Percentiles rank a stretch among this genome's conserved stretches.
Conservation (phyloP, 345 rosid species). For the Salix suchowensis region DNA sequence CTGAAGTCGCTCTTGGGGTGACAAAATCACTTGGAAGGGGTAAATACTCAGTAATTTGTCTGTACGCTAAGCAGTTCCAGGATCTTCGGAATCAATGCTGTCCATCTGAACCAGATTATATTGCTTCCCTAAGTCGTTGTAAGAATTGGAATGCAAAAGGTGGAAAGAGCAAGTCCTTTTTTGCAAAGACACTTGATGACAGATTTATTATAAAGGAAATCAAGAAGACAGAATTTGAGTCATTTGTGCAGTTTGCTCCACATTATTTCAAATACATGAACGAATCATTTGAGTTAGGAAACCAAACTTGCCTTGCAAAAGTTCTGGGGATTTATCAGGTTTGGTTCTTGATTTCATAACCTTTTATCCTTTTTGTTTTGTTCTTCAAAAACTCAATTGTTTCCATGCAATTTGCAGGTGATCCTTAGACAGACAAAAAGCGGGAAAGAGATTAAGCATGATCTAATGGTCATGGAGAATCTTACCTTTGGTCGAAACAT, state of each 20-base stretch:
- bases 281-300: conserved; percentile 60
- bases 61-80: conserved; percentile 69
- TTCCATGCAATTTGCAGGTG: conserved; percentile 49
- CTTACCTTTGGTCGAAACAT: conserved; percentile 66
- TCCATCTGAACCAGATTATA: conserved; percentile 73
- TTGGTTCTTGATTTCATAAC: conserved; percentile 2
- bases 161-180: conserved; percentile 86
- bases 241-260: conserved; percentile 77
- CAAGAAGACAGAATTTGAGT: conserved; percentile 84
- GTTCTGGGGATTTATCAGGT: conserved; percentile 97
- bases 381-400: neutral
- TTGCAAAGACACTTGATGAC: conserved; percentile 84
- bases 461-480: conserved; percentile 98
- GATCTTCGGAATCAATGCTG: conserved; percentile 66
- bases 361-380: neutral
- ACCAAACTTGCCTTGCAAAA: conserved; percentile 95
- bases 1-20: conserved; percentile 60
- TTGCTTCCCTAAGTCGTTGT: conserved; percentile 86
- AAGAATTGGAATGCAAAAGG: conserved; percentile 94
- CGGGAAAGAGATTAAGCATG: conserved; percentile 79
- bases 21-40: conserved; percentile 61
- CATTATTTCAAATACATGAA: conserved; percentile 82
- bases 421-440: conserved; percentile 61
- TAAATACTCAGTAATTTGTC: conserved; percentile 70
- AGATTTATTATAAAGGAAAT: conserved; percentile 92